Evolutionary conservation across 306 rosid genomes (phyloP).

Genomic region (Hippophae gyantsensis): DNA sequence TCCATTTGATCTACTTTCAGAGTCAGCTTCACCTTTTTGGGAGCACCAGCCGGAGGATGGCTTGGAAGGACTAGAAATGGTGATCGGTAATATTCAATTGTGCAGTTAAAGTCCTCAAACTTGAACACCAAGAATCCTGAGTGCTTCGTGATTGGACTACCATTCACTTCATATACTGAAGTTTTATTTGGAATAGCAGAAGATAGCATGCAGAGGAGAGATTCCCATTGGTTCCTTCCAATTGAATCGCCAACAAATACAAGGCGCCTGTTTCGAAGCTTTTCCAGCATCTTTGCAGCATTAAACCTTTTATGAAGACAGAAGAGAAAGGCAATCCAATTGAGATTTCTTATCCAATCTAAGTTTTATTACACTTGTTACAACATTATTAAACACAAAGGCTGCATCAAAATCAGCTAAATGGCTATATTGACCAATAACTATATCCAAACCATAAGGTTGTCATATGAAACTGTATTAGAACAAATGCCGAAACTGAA

Average conservation of each 20-base stretch:
- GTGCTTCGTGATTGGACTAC: constrained; percentile 73
- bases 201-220: constrained; percentile 84
- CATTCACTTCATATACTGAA: constrained; percentile 58
- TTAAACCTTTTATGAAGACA: constrained; percentile 48
- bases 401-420: constrained; percentile 1
- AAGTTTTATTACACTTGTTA: neutral
- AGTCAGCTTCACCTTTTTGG: constrained; percentile 42
- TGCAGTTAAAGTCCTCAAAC: constrained; percentile 75
- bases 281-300: constrained; percentile 65
- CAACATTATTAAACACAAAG: neutral
- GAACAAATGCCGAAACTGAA: too few species aligned
- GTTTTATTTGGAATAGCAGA: constrained; percentile 44
- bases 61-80: constrained; percentile 78
- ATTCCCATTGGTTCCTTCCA: constrained; percentile 96
- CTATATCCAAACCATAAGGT: neutral
- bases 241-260: constrained; percentile 89
- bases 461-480: too few species aligned
- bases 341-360: constrained; percentile 8
- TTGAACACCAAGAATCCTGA: constrained; percentile 65
- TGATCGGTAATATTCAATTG: constrained; percentile 77
- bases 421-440: neutral
- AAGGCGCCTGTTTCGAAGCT: constrained; percentile 48
- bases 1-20: constrained; percentile 65
- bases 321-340: constrained; percentile 4
- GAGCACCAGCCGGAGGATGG: constrained; percentile 54